These are phyloP conservation scores for Plasmodium fragile DNA, from an alignment of 169 alveolate genomes.

Conservation along the genomic window DNA sequence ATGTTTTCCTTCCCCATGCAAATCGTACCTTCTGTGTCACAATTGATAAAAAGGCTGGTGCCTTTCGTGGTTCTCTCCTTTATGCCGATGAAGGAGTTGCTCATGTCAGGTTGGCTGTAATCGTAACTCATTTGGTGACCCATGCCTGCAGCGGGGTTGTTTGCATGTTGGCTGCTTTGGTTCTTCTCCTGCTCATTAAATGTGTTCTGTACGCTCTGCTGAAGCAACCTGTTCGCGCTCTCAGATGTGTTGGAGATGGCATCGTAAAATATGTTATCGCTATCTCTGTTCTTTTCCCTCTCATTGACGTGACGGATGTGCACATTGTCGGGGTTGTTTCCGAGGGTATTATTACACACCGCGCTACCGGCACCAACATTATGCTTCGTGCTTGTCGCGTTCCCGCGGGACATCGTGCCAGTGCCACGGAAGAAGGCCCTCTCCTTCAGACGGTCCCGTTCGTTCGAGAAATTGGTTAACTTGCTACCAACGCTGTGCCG, in stretches of 20 bases:
- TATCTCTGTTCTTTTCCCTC: conserved; percentile 3
- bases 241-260: conserved; percentile 27
- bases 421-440: not conserved
- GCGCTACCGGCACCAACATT: not conserved
- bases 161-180: not conserved
- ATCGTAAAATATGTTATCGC: conserved; percentile 59
- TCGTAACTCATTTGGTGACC: not conserved
- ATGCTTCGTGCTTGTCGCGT: not conserved
- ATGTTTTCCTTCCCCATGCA: not conserved
- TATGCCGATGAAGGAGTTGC: not conserved
- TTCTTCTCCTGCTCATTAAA: not conserved
- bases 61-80: conserved; percentile 29
- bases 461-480: conserved; percentile 19
- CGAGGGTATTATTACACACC: not conserved
- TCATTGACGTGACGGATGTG: conserved; percentile 15
- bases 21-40: not conserved
- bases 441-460: conserved; percentile 7
- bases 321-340: not conserved
- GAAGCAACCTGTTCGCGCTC: not conserved
- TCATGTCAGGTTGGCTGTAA: not conserved
- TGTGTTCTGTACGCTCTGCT: not conserved
- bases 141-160: not conserved
- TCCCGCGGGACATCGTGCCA: not conserved
- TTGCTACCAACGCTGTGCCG: conserved; percentile 67
- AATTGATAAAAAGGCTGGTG: conserved; percentile 14